A percentile compares a stretch with the other conserved stretches of the same genome.
Conservation (phyloP, 2,329 filamentous ascomycete species). For the Remersonia thermophila region DNA sequence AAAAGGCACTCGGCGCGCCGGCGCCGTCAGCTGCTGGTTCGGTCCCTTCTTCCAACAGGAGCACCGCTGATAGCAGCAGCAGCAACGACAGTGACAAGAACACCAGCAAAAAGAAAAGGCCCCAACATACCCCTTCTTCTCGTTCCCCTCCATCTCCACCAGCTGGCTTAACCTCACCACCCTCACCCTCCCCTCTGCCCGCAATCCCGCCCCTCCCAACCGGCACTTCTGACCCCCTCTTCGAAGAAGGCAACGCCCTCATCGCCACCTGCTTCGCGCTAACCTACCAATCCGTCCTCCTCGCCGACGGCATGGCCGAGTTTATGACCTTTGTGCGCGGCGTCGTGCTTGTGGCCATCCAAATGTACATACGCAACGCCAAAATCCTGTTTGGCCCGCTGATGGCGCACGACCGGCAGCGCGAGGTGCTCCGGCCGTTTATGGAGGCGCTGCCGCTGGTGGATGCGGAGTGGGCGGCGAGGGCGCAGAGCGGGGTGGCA, state of each 20-base stretch:
- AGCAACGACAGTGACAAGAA: too few species aligned
- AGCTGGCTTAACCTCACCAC: not conserved
- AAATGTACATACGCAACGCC: conserved; percentile 38
- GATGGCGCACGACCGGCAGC: conserved; percentile 26
- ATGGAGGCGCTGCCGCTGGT: conserved; percentile 36
- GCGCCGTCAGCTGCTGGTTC: too few species aligned
- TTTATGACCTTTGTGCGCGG: conserved; percentile 50
- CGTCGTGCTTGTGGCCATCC: conserved; percentile 40
- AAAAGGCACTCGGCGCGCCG: conserved; percentile 36
- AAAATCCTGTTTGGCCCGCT: conserved; percentile 39
- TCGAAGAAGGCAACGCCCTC: conserved; percentile 46
- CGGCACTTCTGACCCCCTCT: conserved; percentile 20
- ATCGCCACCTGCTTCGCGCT: conserved; percentile 48
- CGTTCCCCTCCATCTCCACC: conserved; percentile 15
- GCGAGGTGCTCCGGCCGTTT: conserved; percentile 30
- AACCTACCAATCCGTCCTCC: conserved; percentile 44
- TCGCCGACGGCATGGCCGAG: conserved; percentile 47
- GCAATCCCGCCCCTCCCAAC: too few species aligned
- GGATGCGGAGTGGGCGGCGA: conserved; percentile 31
- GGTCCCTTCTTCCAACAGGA: too few species aligned
- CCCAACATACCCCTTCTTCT: not conserved
- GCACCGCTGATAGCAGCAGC: too few species aligned
- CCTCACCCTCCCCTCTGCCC: not conserved
- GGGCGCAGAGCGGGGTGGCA: conserved; percentile 32
- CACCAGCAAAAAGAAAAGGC: too few species aligned